Evolutionary conservation across 1,284 basidiomycete genomes (phyloP).

Genomic region (Rhizoctonia solani): DNA sequence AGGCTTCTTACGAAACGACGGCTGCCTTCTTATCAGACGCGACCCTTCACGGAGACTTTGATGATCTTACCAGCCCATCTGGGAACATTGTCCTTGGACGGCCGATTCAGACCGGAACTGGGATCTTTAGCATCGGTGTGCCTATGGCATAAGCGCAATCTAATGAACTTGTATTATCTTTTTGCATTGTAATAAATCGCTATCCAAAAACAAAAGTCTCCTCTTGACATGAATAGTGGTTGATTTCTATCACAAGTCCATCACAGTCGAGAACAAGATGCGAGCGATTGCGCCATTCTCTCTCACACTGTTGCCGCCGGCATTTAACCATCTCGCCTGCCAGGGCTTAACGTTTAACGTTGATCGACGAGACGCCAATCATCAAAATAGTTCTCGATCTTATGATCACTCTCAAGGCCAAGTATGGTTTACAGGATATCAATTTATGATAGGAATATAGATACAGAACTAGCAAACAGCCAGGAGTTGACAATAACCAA

Average conservation of each 20-base stretch:
- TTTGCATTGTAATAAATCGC: neutral
- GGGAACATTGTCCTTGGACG: slow-evolving; percentile 91
- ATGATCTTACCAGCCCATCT: slow-evolving; percentile 86
- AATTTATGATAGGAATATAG: neutral
- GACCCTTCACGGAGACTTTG: slow-evolving; percentile 92
- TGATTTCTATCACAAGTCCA: too few species aligned
- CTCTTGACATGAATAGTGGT: too few species aligned
- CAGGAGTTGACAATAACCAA: neutral
- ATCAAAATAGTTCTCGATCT: neutral
- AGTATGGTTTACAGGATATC: too few species aligned
- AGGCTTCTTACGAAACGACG: slow-evolving; percentile 97
- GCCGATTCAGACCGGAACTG: slow-evolving; percentile 83
- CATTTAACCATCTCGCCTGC: too few species aligned
- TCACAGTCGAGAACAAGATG: too few species aligned
- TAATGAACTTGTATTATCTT: slow-evolving; percentile 53
- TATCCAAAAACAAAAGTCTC: neutral
- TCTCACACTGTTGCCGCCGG: too few species aligned
- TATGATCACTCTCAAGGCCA: neutral
- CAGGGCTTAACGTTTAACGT: too few species aligned
- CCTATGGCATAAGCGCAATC: neutral
- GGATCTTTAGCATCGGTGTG: slow-evolving; percentile 59
- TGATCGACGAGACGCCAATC: neutral
- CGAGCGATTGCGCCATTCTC: too few species aligned
- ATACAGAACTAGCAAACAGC: neutral
- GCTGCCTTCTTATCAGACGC: slow-evolving; percentile 95